Evolutionary conservation across 345 rosid genomes (phyloP), one percentile per base, ranked within the genome.

Genomic region (Zanthoxylum bungeanum): DNA sequence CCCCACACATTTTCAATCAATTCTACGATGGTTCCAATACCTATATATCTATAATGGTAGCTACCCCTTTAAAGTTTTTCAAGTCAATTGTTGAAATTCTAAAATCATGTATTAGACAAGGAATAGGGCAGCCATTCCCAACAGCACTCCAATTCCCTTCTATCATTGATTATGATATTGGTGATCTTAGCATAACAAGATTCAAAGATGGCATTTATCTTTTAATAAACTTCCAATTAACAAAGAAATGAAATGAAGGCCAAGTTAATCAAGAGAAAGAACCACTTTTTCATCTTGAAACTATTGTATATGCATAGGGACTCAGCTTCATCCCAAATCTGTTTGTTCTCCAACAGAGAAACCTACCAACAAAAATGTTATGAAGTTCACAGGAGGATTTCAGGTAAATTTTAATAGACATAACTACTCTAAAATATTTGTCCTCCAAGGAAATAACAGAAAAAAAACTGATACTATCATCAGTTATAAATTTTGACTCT

Each of bases 21-120:
- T 64, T 16, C 22, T 25, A 25, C 17, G 34, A 22, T 12, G 51
- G 37, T 36, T 12, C 25, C 25, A 17, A 21, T 36, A 25, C 34
- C 53, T 27, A 63, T 42, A 63, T 42, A 24, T 25, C 67, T 42
- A 42, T 63, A n/a, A n/a, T n/a, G n/a, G n/a, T n/a, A n/a, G n/a
- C n/a, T n/a, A n/a, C n/a, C n/a, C n/a, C n/a, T n/a, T n/a, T n/a
- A 42, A 25, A 14, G 33, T 46, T 42, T 40, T 64, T 44, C 34
- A 4, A 12, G 52, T 42, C 36, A 42, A 64, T 64, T 21, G 25
- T 64, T 7, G 10, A 63, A 44, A 25, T 25, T 27, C 25, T 46
- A 63, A 16, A n/a, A n/a, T n/a, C n/a, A 60, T 10, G 27, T 1
- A 25, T 44, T 24, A 61, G 49, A 61, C 3, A 61, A 61, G 22